phyloP scores from a whole-genome alignment of 75 land plant species.

The Picea glauca region DNA sequence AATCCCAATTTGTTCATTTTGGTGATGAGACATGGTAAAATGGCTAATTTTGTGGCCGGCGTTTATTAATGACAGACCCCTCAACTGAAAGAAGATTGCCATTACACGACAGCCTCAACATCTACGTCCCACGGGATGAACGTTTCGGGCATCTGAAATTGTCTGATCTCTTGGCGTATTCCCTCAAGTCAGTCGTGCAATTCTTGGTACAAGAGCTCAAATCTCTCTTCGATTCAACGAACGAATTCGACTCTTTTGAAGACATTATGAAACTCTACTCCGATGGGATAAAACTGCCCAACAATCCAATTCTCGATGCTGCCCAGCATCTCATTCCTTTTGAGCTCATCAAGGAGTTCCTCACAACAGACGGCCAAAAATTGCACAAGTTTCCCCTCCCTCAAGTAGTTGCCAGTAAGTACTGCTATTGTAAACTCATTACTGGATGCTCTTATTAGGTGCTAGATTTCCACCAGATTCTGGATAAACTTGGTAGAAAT shows the following conservation, averaged over 20 bases:
- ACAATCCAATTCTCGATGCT: slow-evolving; percentile 3
- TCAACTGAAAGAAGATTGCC: slow-evolving; percentile 49
- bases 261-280: slow-evolving; percentile 58
- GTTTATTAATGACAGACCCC: slow-evolving; percentile 35
- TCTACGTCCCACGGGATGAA: slow-evolving; percentile 93
- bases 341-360: slow-evolving; percentile 42
- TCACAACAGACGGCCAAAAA: slow-evolving; percentile 25
- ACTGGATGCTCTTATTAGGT: too few species aligned
- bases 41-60: too few species aligned
- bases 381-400: slow-evolving; percentile 55
- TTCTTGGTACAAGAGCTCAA: slow-evolving; percentile 29
- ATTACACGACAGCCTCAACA: slow-evolving; percentile 19
- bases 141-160: slow-evolving; percentile 68
- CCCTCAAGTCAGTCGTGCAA: slow-evolving; percentile 30
- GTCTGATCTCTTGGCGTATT: slow-evolving; percentile 43
- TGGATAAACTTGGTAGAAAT: too few species aligned
- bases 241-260: slow-evolving; percentile 54
- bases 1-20: too few species aligned
- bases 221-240: slow-evolving; percentile 33
- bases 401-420: slow-evolving; percentile 21
- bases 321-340: slow-evolving; percentile 23
- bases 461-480: too few species aligned
- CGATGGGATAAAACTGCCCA: slow-evolving; percentile 36
- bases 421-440: too few species aligned
- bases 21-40: too few species aligned